Evolutionary conservation across 176 grass and related monocot species (phyloP).

Genomic region (Avena eriantha): DNA sequence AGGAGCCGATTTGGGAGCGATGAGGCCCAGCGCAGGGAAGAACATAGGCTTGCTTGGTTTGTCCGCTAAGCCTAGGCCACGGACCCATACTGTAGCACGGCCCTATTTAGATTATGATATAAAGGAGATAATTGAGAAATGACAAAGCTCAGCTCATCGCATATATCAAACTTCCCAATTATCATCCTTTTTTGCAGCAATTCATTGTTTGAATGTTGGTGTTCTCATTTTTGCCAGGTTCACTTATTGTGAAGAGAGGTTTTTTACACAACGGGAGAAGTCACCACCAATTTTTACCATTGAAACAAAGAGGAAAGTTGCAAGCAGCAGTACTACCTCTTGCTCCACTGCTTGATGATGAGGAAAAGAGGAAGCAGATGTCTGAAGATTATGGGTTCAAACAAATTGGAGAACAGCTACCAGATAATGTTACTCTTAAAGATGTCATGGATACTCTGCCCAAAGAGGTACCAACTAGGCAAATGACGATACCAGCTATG

Average conservation of each 20-base stretch:
- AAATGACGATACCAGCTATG: conserved; percentile 26
- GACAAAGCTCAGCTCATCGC: background rate
- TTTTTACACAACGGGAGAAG: conserved; percentile 27
- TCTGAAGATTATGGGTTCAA: conserved; percentile 80
- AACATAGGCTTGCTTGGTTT: background rate
- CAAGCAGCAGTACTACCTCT: conserved; percentile 56
- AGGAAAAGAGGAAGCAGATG: conserved; percentile 63
- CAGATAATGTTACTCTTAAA: conserved; percentile 74
- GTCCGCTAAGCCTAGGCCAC: background rate
- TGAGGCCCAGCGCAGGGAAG: background rate
- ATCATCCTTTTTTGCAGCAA: background rate
- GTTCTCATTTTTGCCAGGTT: conserved; percentile 31
- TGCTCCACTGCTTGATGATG: conserved; percentile 54
- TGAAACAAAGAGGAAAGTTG: conserved; percentile 39
- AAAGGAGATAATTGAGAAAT: background rate
- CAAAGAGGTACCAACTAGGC: conserved; percentile 60
- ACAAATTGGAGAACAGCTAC: conserved; percentile 87
- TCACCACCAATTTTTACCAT: conserved; percentile 40
- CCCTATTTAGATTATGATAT: conserved; percentile 2
- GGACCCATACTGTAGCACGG: background rate
- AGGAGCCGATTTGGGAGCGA: background rate
- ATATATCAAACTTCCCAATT: background rate
- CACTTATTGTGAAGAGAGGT: conserved; percentile 42
- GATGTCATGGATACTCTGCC: conserved; percentile 94
- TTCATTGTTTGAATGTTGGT: background rate